A percentile compares a stretch with the other conserved stretches of the same genome.
These are phyloP conservation scores for Yarrowia bubula DNA, from an alignment of 805 yeast species.

Conservation along the genomic window DNA sequence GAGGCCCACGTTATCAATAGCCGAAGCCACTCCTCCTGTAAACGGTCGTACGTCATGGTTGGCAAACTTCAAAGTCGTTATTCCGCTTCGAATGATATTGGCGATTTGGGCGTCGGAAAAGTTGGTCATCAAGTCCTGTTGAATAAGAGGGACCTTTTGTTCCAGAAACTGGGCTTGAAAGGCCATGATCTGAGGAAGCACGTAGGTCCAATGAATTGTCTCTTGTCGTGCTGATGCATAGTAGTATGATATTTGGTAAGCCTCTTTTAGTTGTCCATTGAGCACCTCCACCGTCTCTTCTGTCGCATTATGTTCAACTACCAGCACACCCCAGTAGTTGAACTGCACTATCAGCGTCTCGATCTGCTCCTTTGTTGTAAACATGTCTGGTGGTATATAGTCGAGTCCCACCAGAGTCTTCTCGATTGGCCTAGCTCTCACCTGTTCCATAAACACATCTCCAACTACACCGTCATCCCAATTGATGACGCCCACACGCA, in stretches of 20 bases:
- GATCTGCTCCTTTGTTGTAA: background rate
- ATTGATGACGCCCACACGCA: slow-evolving; percentile 44
- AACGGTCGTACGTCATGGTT: slow-evolving; percentile 28
- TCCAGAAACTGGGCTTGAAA: slow-evolving; percentile 13
- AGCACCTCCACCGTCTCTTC: background rate
- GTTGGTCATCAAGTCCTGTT: background rate
- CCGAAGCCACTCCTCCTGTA: slow-evolving; percentile 40
- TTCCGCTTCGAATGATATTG: background rate
- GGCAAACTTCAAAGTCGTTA: background rate
- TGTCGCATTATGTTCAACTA: background rate
- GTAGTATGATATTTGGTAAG: background rate
- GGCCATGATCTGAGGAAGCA: background rate
- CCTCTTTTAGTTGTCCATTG: background rate
- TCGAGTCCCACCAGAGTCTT: background rate
- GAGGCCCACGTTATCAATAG: slow-evolving; percentile 52
- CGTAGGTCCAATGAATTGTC: background rate
- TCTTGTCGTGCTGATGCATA: slow-evolving; percentile 7
- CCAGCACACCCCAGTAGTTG: slow-evolving; percentile 18
- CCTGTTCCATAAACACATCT: slow-evolving; percentile 20
- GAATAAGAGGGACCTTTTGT: background rate
- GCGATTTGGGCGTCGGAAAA: background rate
- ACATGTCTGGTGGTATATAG: slow-evolving; percentile 4
- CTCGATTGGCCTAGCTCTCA: background rate
- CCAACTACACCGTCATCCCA: slow-evolving; percentile 37
- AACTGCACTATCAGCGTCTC: slow-evolving; percentile 1